These are phyloP conservation scores for Pleurotus ostreatus DNA, from an alignment of 768 basidiomycete species.

Conservation along the genomic window DNA sequence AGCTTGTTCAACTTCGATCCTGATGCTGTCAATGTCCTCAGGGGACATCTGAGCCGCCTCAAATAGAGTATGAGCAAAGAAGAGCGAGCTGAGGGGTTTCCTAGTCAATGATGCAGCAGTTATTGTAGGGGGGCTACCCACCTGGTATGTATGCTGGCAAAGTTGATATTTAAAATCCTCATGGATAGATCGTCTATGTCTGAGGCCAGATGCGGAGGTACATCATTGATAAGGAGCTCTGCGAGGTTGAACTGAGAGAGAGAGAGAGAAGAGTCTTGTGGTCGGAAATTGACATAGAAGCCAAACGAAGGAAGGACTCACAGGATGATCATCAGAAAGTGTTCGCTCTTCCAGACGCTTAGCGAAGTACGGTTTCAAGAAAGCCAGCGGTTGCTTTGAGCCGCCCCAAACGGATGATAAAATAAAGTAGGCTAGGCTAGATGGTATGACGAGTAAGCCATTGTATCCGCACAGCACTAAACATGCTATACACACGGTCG, in stretches of 20 bases:
- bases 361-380: constrained; percentile 11
- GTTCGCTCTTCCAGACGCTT: constrained; percentile 12
- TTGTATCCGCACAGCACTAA: not conserved
- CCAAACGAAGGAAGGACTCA: not conserved
- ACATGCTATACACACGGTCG: constrained; percentile 25
- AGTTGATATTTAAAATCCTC: constrained; percentile 15
- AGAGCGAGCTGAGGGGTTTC: constrained; percentile 10
- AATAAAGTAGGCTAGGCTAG: constrained; percentile 9
- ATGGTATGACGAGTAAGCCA: constrained; percentile 9
- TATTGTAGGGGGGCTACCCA: not conserved
- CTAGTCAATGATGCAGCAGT: not conserved
- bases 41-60: constrained; percentile 13
- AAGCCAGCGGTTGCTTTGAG: constrained; percentile 7
- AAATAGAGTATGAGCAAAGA: constrained; percentile 15
- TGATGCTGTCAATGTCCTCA: constrained; percentile 9
- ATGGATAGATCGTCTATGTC: not conserved
- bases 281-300: not conserved
- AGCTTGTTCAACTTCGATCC: constrained; percentile 11
- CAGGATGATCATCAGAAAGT: not conserved
- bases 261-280: not conserved
- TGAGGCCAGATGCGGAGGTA: not conserved
- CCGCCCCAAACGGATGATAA: constrained; percentile 7
- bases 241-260: not conserved
- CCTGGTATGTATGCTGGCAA: constrained; percentile 17
- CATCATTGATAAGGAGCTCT: constrained; percentile 1